Evolutionary conservation across 148 eudicot species (phyloP).

Genomic region (Euryodendron excelsum): DNA sequence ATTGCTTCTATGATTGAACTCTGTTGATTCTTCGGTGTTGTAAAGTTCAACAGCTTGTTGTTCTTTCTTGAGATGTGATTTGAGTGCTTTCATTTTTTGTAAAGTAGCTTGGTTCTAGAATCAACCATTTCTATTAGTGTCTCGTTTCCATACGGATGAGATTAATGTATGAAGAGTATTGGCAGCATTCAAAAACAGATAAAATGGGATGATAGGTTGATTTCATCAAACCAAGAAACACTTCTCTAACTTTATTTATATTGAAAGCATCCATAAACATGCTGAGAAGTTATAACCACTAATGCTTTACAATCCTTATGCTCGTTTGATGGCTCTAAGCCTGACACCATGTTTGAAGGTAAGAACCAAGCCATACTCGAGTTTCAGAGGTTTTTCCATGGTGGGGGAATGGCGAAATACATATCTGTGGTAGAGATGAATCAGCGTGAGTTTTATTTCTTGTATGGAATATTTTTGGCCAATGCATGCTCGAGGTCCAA

Average conservation of each 20-base stretch:
- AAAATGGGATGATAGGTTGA: too few species aligned
- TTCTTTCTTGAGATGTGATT: conserved; percentile 19
- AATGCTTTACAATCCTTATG: conserved; percentile 6
- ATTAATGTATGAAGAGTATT: neutral
- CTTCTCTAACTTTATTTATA: neutral
- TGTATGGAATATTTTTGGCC: conserved; percentile 87
- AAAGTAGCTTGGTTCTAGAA: conserved; percentile 17
- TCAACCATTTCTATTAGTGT: neutral
- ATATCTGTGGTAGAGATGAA: conserved; percentile 67
- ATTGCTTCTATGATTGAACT: conserved; percentile 27
- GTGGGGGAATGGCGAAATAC: conserved; percentile 69
- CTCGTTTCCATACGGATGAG: neutral
- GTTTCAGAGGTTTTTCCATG: conserved; percentile 78
- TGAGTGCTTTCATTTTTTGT: conserved; percentile 6
- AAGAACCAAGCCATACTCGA: conserved; percentile 76
- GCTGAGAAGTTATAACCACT: neutral
- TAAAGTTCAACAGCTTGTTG: conserved; percentile 66
- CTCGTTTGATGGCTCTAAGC: conserved; percentile 56
- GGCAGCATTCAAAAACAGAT: too few species aligned
- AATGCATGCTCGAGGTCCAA: conserved; percentile 90
- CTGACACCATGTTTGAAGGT: conserved; percentile 82
- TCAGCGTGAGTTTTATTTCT: conserved; percentile 71
- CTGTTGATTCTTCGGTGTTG: conserved; percentile 2
- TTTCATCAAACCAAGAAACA: neutral
- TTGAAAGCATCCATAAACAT: neutral